phyloP scores from a whole-genome alignment of 441 rosid genomes.

The Pelargonium myrrhifolium region DNA sequence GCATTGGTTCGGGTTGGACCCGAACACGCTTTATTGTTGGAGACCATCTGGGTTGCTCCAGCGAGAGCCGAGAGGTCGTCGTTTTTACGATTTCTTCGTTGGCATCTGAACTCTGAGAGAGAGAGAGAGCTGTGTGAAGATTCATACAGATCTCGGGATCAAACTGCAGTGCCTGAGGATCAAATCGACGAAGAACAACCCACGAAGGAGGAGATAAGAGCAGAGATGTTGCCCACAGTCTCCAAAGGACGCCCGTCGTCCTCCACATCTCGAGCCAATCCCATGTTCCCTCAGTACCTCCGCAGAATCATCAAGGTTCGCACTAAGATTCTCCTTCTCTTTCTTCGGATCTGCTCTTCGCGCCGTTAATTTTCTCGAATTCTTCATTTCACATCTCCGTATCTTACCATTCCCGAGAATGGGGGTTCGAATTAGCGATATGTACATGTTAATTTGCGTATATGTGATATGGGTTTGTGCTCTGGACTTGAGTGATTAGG shows the following conservation, averaged over 20 bases:
- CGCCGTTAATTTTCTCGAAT: neutral
- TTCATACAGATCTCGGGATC: conserved; percentile 27
- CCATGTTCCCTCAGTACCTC: conserved; percentile 65
- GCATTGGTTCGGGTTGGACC: neutral
- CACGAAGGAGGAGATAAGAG: conserved; percentile 10
- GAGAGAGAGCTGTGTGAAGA: conserved; percentile 9
- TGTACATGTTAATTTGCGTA: neutral
- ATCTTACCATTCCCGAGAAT: neutral
- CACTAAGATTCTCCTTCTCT: conserved; percentile 17
- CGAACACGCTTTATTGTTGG: neutral
- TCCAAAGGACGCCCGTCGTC: conserved; percentile 70
- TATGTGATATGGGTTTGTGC: too few species aligned
- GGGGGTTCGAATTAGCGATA: conserved; percentile 5
- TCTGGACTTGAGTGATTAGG: too few species aligned
- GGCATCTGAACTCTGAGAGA: conserved; percentile 13
- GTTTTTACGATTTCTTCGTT: conserved; percentile 18
- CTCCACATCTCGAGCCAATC: conserved; percentile 54
- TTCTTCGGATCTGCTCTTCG: conserved; percentile 15
- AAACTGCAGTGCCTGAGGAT: conserved; percentile 17
- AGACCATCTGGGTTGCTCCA: neutral
- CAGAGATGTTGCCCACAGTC: conserved; percentile 74
- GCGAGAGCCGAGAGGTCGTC: conserved; percentile 20
- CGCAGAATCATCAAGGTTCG: conserved; percentile 89
- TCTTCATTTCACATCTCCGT: conserved; percentile 12
- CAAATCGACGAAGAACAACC: conserved; percentile 17